phyloP scores from a whole-genome alignment of 2,329 filamentous ascomycete genomes.

The Thielaviopsis populi region DNA sequence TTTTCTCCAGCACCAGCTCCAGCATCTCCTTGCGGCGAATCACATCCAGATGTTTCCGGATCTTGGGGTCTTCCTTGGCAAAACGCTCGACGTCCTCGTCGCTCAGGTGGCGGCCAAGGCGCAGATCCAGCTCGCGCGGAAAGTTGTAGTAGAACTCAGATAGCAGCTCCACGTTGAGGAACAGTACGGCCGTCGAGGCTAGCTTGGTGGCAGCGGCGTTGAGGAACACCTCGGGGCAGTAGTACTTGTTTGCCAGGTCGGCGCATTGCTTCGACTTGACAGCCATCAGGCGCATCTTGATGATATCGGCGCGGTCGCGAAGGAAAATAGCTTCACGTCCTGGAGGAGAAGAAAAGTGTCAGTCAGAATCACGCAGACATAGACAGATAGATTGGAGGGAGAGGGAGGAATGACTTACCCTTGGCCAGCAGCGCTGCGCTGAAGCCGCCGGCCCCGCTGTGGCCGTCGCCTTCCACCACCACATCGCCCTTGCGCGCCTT shows the following conservation, averaged over 20 bases:
- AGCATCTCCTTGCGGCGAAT: slow-evolving; percentile 84
- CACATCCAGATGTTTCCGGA: slow-evolving; percentile 77
- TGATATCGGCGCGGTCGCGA: slow-evolving; percentile 74
- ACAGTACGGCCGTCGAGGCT: slow-evolving; percentile 85
- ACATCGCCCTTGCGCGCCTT: slow-evolving; percentile 76
- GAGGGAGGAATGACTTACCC: slow-evolving; percentile 38
- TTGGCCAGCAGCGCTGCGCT: slow-evolving; percentile 69
- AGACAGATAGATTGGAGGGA: neutral
- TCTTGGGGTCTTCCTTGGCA: slow-evolving; percentile 82
- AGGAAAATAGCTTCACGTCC: slow-evolving; percentile 90
- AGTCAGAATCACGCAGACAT: slow-evolving; percentile 20
- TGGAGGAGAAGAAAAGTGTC: slow-evolving; percentile 24
- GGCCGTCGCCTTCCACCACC: slow-evolving; percentile 65
- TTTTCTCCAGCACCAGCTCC: slow-evolving; percentile 87
- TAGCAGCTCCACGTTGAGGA: slow-evolving; percentile 90
- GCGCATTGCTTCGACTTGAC: slow-evolving; percentile 84
- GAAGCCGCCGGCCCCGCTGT: slow-evolving; percentile 82
- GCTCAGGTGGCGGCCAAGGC: slow-evolving; percentile 66
- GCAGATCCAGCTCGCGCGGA: slow-evolving; percentile 74
- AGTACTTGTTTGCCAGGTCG: slow-evolving; percentile 75
- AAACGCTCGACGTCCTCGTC: slow-evolving; percentile 76
- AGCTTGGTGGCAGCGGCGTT: slow-evolving; percentile 92
- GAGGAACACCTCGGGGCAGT: slow-evolving; percentile 95
- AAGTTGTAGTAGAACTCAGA: slow-evolving; percentile 98
- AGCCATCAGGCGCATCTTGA: slow-evolving; percentile 78